Evolutionary conservation across 177 flowering plant genomes (phyloP).

Genomic region (Vitis hybrid): DNA sequence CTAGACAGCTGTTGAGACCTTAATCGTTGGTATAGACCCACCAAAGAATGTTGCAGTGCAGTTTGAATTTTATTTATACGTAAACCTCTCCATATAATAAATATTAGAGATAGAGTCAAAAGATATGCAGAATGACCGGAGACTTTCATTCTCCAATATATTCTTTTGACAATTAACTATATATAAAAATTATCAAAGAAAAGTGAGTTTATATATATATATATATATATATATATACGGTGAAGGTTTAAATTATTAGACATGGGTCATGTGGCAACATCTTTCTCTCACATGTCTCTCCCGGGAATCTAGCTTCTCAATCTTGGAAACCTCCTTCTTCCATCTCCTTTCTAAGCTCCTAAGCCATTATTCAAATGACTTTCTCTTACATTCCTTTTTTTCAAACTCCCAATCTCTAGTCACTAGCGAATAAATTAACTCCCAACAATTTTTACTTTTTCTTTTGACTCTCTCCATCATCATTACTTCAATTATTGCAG

Average conservation of each 20-base stretch:
- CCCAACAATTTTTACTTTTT: no score
- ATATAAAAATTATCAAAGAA: background rate
- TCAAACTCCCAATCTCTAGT: no score
- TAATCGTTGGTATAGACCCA: slow-evolving; percentile 31
- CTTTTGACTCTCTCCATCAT: no score
- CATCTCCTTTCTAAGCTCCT: no score
- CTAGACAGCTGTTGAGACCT: slow-evolving; percentile 31
- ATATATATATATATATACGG: background rate
- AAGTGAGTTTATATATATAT: background rate
- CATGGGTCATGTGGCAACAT: slow-evolving; percentile 20
- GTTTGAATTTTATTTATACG: background rate
- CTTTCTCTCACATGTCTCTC: slow-evolving; percentile 21
- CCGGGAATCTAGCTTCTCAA: slow-evolving; percentile 25
- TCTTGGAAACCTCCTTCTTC: background rate
- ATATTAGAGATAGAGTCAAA: slow-evolving; percentile 27
- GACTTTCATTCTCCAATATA: slow-evolving; percentile 61
- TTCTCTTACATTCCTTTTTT: no score
- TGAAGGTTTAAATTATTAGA: background rate
- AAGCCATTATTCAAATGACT: no score
- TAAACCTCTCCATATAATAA: background rate
- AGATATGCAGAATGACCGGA: slow-evolving; percentile 50
- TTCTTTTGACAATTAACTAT: slow-evolving; percentile 30
- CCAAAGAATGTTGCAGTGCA: slow-evolving; percentile 33
- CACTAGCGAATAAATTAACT: no score
- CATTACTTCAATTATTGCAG: no score